These are phyloP conservation scores for Hymenoscyphus occultus DNA, from an alignment of 2,329 filamentous ascomycete genomes.

Conservation along the genomic window DNA sequence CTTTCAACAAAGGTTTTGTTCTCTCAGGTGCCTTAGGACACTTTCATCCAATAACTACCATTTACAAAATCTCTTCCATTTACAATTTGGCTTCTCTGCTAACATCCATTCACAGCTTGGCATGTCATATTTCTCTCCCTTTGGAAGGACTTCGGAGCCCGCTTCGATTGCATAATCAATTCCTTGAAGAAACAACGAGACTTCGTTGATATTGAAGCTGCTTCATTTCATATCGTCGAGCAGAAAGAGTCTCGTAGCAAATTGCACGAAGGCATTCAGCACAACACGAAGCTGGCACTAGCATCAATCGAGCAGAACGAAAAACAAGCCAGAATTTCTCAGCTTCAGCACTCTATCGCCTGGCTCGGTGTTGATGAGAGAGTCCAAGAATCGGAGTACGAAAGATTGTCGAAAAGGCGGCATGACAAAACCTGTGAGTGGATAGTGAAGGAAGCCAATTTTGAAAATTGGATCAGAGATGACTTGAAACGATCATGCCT, in stretches of 20 bases:
- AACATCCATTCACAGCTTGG: constrained; percentile 15
- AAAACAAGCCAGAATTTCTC: constrained; percentile 4
- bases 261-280: constrained; percentile 11
- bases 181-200: constrained; percentile 18
- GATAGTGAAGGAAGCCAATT: constrained; percentile 3
- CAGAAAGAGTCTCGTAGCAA: constrained; percentile 13
- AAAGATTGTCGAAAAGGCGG: constrained; percentile 7
- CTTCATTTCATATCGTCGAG: constrained; percentile 19
- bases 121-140: constrained; percentile 18
- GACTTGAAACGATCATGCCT: constrained; percentile 9
- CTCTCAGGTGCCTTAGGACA: too few relatives aligned
- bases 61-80: background rate
- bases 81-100: background rate
- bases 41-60: too few relatives aligned
- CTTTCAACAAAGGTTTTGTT: too few relatives aligned
- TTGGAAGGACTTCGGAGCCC: constrained; percentile 22
- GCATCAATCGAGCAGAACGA: constrained; percentile 14
- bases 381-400: constrained; percentile 11
- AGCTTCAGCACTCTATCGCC: constrained; percentile 14
- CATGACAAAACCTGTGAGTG: constrained; percentile 19
- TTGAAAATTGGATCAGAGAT: constrained; percentile 17
- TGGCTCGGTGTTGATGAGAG: constrained; percentile 20
- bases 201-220: constrained; percentile 19
- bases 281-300: constrained; percentile 3
- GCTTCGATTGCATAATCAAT: constrained; percentile 18